These are phyloP conservation scores for Daldinia loculata DNA, from an alignment of 495 filamentous ascomycete species.

Conservation along the genomic window DNA sequence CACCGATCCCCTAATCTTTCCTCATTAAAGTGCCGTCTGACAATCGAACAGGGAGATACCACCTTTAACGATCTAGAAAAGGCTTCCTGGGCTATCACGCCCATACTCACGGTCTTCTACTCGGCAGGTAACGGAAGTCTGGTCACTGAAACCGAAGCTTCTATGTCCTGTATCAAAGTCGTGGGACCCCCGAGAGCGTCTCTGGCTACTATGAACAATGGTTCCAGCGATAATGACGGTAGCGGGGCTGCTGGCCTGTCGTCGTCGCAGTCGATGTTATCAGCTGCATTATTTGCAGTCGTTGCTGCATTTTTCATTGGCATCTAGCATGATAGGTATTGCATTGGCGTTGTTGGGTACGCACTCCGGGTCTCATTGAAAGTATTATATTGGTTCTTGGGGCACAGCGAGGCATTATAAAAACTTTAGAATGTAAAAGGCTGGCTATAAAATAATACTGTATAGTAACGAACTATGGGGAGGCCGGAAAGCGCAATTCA, in stretches of 20 bases:
- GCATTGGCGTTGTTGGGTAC: constrained; percentile 3
- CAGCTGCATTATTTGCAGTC: background rate
- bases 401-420: background rate
- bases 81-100: constrained; percentile 31
- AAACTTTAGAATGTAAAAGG: background rate
- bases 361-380: background rate
- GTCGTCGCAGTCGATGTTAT: constrained; percentile 1
- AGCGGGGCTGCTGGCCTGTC: constrained; percentile 12
- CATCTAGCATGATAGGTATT: constrained; percentile 2
- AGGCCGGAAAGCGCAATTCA: background rate
- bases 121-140: constrained; percentile 19
- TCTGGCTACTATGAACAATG: constrained; percentile 24
- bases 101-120: constrained; percentile 40
- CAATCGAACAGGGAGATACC: constrained; percentile 17
- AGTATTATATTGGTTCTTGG: background rate
- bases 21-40: background rate
- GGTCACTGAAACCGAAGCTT: constrained; percentile 21
- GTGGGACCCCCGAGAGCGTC: constrained; percentile 37
- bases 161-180: constrained; percentile 36
- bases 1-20: background rate
- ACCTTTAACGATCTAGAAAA: constrained; percentile 7
- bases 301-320: constrained; percentile 7
- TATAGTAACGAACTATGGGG: background rate
- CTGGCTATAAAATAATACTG: background rate
- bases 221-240: constrained; percentile 8